phyloP scores from a whole-genome alignment of 371 early-diverging fungal species.

The Rhizoclosmatium hyalinum region DNA sequence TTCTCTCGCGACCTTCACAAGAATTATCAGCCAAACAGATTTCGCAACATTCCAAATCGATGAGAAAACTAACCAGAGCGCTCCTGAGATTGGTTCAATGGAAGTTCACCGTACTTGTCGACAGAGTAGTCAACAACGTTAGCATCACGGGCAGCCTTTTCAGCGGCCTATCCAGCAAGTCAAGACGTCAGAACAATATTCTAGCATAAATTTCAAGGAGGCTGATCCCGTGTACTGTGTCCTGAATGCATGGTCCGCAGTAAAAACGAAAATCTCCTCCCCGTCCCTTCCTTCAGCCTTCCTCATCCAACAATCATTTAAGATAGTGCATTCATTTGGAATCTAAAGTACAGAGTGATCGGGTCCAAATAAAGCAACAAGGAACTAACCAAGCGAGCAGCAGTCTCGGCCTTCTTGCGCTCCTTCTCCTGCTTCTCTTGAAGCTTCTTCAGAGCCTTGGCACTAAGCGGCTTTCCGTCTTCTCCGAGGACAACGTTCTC shows the following conservation, averaged over 20 bases:
- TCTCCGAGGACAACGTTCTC: conserved; percentile 59
- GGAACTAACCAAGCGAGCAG: conserved; percentile 57
- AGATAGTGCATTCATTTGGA: no score
- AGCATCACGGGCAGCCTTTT: conserved; percentile 83
- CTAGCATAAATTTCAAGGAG: not conserved
- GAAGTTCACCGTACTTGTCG: conserved; percentile 87
- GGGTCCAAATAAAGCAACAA: conserved; percentile 1
- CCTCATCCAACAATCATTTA: no score
- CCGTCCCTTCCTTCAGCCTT: not conserved
- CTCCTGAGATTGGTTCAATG: conserved; percentile 38
- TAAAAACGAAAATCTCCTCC: not conserved
- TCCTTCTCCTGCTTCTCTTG: conserved; percentile 92
- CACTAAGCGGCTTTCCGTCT: conserved; percentile 87
- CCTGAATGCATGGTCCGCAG: not conserved
- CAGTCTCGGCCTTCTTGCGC: conserved; percentile 55
- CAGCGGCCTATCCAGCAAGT: conserved; percentile 71
- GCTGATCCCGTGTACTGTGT: not conserved
- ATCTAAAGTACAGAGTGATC: no score
- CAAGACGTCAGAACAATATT: not conserved
- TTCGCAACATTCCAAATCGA: not conserved
- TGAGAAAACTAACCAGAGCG: not conserved
- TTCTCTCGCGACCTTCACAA: conserved; percentile 40
- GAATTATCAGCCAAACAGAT: not conserved
- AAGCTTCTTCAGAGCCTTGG: conserved; percentile 92
- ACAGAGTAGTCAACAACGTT: conserved; percentile 72